Evolutionary conservation across 257 asterid species (phyloP), one percentile per base, ranked within the genome.

Genomic region (Striga asiatica): DNA sequence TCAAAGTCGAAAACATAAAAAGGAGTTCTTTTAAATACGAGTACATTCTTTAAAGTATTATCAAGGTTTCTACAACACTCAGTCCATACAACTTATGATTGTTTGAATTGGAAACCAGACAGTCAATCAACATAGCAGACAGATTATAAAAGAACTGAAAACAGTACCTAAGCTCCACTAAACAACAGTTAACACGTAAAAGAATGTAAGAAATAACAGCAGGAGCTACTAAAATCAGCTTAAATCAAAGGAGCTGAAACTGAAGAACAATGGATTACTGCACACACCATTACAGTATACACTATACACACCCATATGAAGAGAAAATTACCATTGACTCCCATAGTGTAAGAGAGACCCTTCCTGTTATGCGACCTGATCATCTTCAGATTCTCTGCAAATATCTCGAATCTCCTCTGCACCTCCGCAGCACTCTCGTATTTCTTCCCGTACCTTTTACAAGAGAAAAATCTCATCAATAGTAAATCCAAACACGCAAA

Each of bases 321-420:
- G 25, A 48, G 3, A 27, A 37, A 37, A 12, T 54, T 64, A 85
- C 96, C 94, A 54, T 87, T 87, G 5, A 91, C 74, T 12, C 84
- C 94, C 72, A 87, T 80, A 42, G 85, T 75, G 53, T 84, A 91
- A 4, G 97, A 79, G 9, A 82, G 85, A 45, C 85, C 88, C 68
- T 84, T 87, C 62, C 53, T 80, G 75, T 91, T 91, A 74, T 91
- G 97, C 56, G 95, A 87, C 75, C 72, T 75, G 62, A 87, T 84
- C 84, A 43, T 78, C 76, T 58, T 78, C 80, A 80, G 49, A 75
- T 53, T 91, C 68, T 82, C 89, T 16, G 76, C 63, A 46, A 77
- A 91, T 45, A 91, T 62, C 61, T 75, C 71, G 61, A 84, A 91
- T 67, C 94, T 77, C 78, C 61, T 64, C 75, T 71, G 78, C 13